A percentile compares a stretch with the other conserved stretches of the same genome.
phyloP scores from a whole-genome alignment of 2,329 filamentous ascomycete species.

The Hypoxylon sp. region DNA sequence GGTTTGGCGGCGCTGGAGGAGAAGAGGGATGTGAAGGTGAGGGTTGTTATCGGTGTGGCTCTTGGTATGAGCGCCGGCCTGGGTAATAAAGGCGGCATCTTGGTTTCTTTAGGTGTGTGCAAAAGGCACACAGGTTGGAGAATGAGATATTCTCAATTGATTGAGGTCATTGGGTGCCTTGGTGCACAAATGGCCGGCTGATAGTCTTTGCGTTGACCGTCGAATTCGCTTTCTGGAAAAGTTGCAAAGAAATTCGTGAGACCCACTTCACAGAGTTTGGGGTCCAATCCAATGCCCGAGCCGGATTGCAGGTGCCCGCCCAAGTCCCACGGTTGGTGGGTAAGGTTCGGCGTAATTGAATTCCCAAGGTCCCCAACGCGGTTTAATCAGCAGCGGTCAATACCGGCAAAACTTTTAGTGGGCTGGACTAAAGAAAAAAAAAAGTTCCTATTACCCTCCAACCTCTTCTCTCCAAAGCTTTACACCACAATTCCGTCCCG shows the following conservation, averaged over 20 bases:
- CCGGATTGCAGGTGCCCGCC: neutral
- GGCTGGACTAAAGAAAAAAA: conserved; percentile 13
- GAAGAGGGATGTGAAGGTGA: conserved; percentile 51
- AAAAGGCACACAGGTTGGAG: conserved; percentile 13
- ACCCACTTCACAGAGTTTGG: conserved; percentile 24
- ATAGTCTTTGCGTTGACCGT: conserved; percentile 5
- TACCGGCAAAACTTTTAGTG: conserved; percentile 9
- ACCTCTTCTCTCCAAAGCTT: conserved; percentile 22
- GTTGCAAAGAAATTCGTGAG: conserved; percentile 36
- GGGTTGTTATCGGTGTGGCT: conserved; percentile 40
- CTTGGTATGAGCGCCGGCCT: conserved; percentile 35
- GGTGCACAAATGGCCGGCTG: neutral
- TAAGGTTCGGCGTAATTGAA: conserved; percentile 27
- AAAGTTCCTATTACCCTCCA: conserved; percentile 31
- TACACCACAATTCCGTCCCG: conserved; percentile 2
- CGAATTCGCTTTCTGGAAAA: conserved; percentile 27
- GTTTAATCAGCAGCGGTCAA: conserved; percentile 20
- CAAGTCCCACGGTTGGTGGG: neutral
- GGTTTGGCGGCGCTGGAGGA: conserved; percentile 60
- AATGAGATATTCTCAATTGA: neutral
- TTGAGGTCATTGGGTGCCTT: conserved; percentile 5
- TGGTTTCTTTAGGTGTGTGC: conserved; percentile 25
- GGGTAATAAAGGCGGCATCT: conserved; percentile 42
- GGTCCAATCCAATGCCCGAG: neutral
- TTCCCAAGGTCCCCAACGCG: no score